Evolutionary conservation across 352 stramenopile species (phyloP).

Genomic region (Phytopythium ostracodes): DNA sequence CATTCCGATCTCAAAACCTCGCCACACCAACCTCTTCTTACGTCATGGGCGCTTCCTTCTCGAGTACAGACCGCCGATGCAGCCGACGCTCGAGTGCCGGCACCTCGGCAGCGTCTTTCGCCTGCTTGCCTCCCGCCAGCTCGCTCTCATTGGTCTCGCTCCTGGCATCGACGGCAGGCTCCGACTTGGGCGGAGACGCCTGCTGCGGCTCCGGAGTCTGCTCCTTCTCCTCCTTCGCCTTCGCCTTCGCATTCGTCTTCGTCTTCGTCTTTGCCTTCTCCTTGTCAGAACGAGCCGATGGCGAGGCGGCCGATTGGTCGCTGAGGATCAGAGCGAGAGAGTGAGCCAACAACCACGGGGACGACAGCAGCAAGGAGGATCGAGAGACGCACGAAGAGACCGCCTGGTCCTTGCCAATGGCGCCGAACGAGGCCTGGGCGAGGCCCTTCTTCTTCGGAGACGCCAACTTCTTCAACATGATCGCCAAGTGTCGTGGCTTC

Average conservation of each 20-base stretch:
- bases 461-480: constrained; percentile 47
- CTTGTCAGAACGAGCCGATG: not conserved
- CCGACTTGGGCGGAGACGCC: not conserved
- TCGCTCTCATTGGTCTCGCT: not conserved
- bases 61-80: not conserved
- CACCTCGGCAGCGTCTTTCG: not conserved
- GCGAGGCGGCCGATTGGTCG: not conserved
- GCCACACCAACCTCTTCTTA: not conserved
- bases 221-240: constrained; percentile 13
- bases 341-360: not conserved
- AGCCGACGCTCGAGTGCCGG: not conserved
- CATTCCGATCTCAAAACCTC: too few relatives aligned
- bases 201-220: not conserved
- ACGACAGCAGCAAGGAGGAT: not conserved
- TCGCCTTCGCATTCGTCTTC: constrained; percentile 5
- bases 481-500: not conserved
- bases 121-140: not conserved
- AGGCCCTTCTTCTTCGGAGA: constrained; percentile 22
- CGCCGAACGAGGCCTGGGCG: not conserved
- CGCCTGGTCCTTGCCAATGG: not conserved
- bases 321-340: not conserved
- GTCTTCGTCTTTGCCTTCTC: not conserved
- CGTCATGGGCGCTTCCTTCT: not conserved
- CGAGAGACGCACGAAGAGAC: not conserved
- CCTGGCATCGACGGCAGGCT: not conserved